These are phyloP conservation scores for Scedosporium dehoogii DNA, from an alignment of 2,329 filamentous ascomycete genomes.

Conservation along the genomic window DNA sequence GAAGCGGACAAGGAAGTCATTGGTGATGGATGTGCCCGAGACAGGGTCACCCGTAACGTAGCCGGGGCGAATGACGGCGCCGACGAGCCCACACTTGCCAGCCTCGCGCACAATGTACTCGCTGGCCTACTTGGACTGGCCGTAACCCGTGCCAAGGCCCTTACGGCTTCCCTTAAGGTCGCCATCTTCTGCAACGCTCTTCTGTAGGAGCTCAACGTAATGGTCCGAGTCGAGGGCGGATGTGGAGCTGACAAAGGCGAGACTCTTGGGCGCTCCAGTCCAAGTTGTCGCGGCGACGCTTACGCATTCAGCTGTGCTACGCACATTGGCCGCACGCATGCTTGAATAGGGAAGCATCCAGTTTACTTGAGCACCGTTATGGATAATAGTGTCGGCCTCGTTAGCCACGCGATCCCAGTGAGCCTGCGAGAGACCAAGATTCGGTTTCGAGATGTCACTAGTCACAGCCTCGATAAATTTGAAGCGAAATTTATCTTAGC, in stretches of 20 bases:
- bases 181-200: constrained; percentile 52
- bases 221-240: constrained; percentile 72
- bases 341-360: constrained; percentile 73
- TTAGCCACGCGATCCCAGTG: constrained; percentile 56
- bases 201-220: constrained; percentile 64
- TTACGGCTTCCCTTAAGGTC: constrained; percentile 66
- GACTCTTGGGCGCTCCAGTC: constrained; percentile 66
- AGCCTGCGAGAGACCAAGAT: constrained; percentile 59
- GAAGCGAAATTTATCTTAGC: too few species aligned
- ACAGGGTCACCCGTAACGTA: constrained; percentile 70
- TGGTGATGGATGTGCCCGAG: constrained; percentile 65
- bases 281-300: constrained; percentile 68
- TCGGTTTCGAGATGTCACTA: constrained; percentile 64
- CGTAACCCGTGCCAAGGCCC: constrained; percentile 78
- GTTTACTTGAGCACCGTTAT: constrained; percentile 76
- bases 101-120: constrained; percentile 67
- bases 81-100: constrained; percentile 63
- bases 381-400: constrained; percentile 62
- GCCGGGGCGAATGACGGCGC: constrained; percentile 70
- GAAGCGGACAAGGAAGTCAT: constrained; percentile 85
- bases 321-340: constrained; percentile 65
- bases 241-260: constrained; percentile 77
- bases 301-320: constrained; percentile 69
- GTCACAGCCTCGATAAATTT: constrained; percentile 60
- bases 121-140: constrained; percentile 80